Percentiles rank a stretch among this genome's conserved stretches.
Evolutionary conservation across 306 rosid genomes (phyloP).

Genomic region (Oxytropis ochrocephala): DNA sequence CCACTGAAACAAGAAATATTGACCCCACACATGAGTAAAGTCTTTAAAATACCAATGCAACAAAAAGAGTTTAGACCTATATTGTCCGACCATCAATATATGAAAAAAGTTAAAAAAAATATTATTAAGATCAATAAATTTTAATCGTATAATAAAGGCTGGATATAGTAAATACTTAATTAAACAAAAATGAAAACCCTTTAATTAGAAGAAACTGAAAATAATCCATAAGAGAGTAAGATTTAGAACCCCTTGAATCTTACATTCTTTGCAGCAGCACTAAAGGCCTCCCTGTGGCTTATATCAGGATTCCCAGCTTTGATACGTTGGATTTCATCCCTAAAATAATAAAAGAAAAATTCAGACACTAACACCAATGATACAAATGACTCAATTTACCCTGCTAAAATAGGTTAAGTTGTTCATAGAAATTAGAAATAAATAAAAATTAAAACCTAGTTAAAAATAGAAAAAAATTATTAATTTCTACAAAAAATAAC

Average conservation of each 20-base stretch:
- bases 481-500: too few relatives aligned
- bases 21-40: background rate
- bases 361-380: background rate
- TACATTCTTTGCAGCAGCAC: constrained; percentile 99
- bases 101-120: too few relatives aligned
- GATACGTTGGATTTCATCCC: constrained; percentile 98
- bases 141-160: too few relatives aligned
- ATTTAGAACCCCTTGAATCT: constrained; percentile 35
- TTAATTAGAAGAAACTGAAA: constrained; percentile 3
- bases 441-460: too few relatives aligned
- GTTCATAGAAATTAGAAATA: too few relatives aligned
- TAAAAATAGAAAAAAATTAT: too few relatives aligned
- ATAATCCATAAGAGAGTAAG: constrained; percentile 24
- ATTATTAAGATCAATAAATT: too few relatives aligned
- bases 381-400: too few relatives aligned
- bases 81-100: too few relatives aligned
- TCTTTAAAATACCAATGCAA: background rate
- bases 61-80: too few relatives aligned
- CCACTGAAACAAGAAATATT: constrained; percentile 55
- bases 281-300: constrained; percentile 97
- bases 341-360: background rate
- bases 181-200: constrained; percentile 10
- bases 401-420: too few relatives aligned
- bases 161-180: background rate
- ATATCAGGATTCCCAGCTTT: constrained; percentile 98